A percentile compares a stretch with the other conserved stretches of the same genome.
Conservation (phyloP, 495 filamentous ascomycete species). For the Pseudoneurospora amorphoporcata region DNA sequence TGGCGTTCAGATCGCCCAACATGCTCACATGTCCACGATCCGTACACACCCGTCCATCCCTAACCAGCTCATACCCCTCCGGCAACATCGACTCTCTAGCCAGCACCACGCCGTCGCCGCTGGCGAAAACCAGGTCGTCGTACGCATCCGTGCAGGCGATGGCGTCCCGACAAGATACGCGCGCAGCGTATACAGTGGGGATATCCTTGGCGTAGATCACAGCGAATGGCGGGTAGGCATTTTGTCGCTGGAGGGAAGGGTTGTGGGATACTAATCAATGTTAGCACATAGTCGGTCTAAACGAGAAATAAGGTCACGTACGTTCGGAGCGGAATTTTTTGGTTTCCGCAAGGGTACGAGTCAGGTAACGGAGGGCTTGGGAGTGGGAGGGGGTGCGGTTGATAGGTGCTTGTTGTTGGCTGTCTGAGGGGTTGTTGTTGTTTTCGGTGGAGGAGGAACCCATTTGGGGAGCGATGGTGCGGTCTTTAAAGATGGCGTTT, state of each 20-base stretch:
- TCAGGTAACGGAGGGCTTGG: constrained; percentile 56
- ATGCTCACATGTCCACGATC: constrained; percentile 81
- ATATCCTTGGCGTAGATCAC: constrained; percentile 84
- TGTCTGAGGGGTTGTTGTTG: constrained; percentile 23
- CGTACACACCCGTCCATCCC: constrained; percentile 62
- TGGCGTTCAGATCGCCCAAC: constrained; percentile 72
- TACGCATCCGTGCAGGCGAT: constrained; percentile 74
- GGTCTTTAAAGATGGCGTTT: constrained; percentile 26
- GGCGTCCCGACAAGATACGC: constrained; percentile 47
- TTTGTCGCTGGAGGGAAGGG: constrained; percentile 45
- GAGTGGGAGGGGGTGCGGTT: constrained; percentile 15
- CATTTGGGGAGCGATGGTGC: constrained; percentile 39
- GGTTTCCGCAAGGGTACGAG: constrained; percentile 60
- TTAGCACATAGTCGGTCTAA: too few species aligned
- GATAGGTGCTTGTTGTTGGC: constrained; percentile 5
- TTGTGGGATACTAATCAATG: constrained; percentile 54
- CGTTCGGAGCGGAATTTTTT: constrained; percentile 65
- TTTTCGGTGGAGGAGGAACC: constrained; percentile 24
- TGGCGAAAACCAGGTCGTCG: constrained; percentile 77
- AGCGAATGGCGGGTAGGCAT: constrained; percentile 70
- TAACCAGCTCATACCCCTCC: constrained; percentile 60
- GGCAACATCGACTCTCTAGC: constrained; percentile 82
- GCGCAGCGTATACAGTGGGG: constrained; percentile 73
- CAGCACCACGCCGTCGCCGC: constrained; percentile 84
- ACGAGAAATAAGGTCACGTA: too few species aligned